Evolutionary conservation across 192 early-diverging fungal genomes (phyloP).

Genomic region (Coemansia erecta): DNA sequence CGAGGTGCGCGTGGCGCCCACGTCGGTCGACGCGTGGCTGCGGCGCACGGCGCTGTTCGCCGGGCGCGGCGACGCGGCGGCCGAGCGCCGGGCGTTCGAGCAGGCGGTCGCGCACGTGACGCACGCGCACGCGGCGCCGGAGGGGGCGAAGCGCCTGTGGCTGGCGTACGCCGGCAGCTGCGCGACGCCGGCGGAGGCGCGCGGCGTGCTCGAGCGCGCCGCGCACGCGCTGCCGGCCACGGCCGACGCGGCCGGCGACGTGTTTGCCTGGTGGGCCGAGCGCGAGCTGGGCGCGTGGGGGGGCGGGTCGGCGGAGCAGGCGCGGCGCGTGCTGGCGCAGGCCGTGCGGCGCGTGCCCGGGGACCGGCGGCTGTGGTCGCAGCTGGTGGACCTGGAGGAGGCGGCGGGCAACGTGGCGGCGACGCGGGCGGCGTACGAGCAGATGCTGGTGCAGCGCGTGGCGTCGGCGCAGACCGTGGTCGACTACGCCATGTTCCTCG

Average conservation of each 20-base stretch:
- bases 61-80: neutral
- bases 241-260: slow-evolving; percentile 81
- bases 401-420: slow-evolving; percentile 78
- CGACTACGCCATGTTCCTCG: slow-evolving; percentile 88
- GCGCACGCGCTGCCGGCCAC: slow-evolving; percentile 57
- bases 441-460: slow-evolving; percentile 88
- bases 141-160: slow-evolving; percentile 82
- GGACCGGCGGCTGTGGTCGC: slow-evolving; percentile 84
- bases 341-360: slow-evolving; percentile 84
- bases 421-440: slow-evolving; percentile 83
- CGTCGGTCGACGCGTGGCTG: slow-evolving; percentile 91
- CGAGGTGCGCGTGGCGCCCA: slow-evolving; percentile 82
- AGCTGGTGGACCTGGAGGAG: slow-evolving; percentile 94
- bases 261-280: slow-evolving; percentile 93
- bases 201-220: slow-evolving; percentile 81
- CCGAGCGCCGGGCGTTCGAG: slow-evolving; percentile 15
- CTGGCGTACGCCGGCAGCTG: slow-evolving; percentile 74
- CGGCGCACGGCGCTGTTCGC: slow-evolving; percentile 74
- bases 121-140: slow-evolving; percentile 68
- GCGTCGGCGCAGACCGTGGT: slow-evolving; percentile 95
- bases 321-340: slow-evolving; percentile 80
- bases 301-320: slow-evolving; percentile 62
- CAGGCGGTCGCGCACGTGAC: slow-evolving; percentile 67
- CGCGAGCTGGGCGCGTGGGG: slow-evolving; percentile 65
- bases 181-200: slow-evolving; percentile 58